These are phyloP conservation scores for Pezizomycotina sp. DNA, from an alignment of 2,329 filamentous ascomycete genomes.

Conservation along the genomic window DNA sequence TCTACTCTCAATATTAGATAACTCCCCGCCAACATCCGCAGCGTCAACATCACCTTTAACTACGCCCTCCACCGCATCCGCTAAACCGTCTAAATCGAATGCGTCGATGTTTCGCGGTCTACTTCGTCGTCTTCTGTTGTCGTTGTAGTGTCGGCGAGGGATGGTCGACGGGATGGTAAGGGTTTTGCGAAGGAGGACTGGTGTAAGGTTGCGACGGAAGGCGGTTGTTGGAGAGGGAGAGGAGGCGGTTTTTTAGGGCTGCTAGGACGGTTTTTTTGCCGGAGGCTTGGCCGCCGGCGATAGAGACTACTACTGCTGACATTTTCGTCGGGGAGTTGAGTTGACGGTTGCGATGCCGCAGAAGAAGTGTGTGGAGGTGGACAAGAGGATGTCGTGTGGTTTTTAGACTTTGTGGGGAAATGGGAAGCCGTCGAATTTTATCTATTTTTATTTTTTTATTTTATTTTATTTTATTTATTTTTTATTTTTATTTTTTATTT, in stretches of 20 bases:
- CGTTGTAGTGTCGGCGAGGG: neutral
- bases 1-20: conserved; percentile 7
- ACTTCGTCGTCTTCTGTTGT: neutral
- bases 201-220: too few relatives aligned
- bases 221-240: conserved; percentile 12
- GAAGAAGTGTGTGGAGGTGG: too few relatives aligned
- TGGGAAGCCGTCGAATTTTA: too few relatives aligned
- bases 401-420: too few relatives aligned
- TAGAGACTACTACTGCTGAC: conserved; percentile 23
- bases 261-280: conserved; percentile 24
- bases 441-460: too few relatives aligned
- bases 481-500: too few relatives aligned
- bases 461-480: too few relatives aligned
- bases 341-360: too few relatives aligned
- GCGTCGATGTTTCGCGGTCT: conserved; percentile 9
- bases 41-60: conserved; percentile 9
- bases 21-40: conserved; percentile 13
- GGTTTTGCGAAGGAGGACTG: too few relatives aligned
- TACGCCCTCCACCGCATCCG: conserved; percentile 16
- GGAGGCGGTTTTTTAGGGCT: conserved; percentile 19
- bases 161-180: neutral
- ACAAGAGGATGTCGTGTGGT: too few relatives aligned
- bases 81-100: conserved; percentile 22
- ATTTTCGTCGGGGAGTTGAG: too few relatives aligned
- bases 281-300: conserved; percentile 23